Conservation (phyloP, 768 basidiomycete species). For the Amanita subjunquillea region DNA sequence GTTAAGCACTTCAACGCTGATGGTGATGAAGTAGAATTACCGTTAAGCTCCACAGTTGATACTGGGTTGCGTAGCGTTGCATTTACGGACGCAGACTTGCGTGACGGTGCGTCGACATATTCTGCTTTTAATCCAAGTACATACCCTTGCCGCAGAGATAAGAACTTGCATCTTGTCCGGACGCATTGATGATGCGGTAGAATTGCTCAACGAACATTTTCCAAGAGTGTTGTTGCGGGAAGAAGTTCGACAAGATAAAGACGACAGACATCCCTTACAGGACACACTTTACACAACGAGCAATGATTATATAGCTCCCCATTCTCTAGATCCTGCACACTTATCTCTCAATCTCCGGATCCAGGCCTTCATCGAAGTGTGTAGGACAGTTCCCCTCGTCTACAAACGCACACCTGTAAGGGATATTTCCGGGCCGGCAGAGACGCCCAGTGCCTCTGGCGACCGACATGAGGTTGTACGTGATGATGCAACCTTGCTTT, state of each 20-base stretch:
- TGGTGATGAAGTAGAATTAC: slow-evolving; percentile 45
- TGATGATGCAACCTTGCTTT: slow-evolving; percentile 31
- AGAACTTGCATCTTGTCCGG: slow-evolving; percentile 63
- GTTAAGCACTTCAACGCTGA: slow-evolving; percentile 57
- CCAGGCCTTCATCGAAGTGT: slow-evolving; percentile 78
- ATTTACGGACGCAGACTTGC: neutral
- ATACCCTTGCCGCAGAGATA: slow-evolving; percentile 42
- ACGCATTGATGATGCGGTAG: slow-evolving; percentile 60
- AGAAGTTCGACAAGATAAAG: neutral
- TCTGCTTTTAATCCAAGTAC: neutral
- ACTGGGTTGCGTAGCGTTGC: neutral
- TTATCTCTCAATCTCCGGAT: slow-evolving; percentile 80
- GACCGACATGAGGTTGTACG: slow-evolving; percentile 7
- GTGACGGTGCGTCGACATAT: neutral
- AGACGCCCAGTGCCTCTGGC: slow-evolving; percentile 4
- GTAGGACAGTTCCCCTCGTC: slow-evolving; percentile 59
- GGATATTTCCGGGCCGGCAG: slow-evolving; percentile 8
- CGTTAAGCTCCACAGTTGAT: slow-evolving; percentile 4
- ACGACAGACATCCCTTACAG: neutral
- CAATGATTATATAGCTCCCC: slow-evolving; percentile 2
- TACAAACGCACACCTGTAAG: slow-evolving; percentile 19
- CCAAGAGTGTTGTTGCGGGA: slow-evolving; percentile 46
- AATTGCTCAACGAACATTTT: slow-evolving; percentile 60
- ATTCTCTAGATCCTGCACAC: slow-evolving; percentile 65
- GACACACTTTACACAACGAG: slow-evolving; percentile 7